phyloP scores from a whole-genome alignment of 345 rosid genomes.

The Boechera divaricarpa region DNA sequence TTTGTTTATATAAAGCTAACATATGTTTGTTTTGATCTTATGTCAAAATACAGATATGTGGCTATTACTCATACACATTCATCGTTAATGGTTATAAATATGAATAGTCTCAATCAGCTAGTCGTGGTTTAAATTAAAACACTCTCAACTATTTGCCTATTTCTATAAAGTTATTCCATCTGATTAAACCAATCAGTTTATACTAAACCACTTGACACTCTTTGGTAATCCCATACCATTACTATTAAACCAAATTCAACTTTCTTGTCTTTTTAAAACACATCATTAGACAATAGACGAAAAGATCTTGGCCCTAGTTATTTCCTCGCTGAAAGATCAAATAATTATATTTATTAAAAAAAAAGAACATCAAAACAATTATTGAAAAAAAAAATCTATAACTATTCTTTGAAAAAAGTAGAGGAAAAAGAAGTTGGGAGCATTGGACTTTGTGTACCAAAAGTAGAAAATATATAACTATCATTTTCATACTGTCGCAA shows the following conservation, averaged over 20 bases:
- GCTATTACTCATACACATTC: too few relatives aligned
- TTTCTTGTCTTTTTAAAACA: neutral
- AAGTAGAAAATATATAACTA: slow-evolving; percentile 23
- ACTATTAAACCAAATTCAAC: slow-evolving; percentile 1
- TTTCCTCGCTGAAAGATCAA: neutral
- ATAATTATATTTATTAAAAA: too few relatives aligned
- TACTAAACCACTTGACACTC: too few relatives aligned
- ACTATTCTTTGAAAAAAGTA: neutral
- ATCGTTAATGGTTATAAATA: too few relatives aligned
- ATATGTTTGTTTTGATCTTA: neutral
- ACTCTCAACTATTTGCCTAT: too few relatives aligned
- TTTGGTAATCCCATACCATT: too few relatives aligned
- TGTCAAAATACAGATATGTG: neutral
- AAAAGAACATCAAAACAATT: too few relatives aligned
- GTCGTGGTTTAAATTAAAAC: too few relatives aligned
- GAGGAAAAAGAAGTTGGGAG: slow-evolving; percentile 26
- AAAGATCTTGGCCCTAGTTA: neutral
- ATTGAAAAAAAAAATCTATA: neutral
- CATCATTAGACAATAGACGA: neutral
- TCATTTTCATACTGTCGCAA: slow-evolving; percentile 21
- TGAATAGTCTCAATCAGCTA: too few relatives aligned
- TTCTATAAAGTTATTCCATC: too few relatives aligned
- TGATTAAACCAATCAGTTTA: too few relatives aligned
- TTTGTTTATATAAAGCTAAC: too few relatives aligned
- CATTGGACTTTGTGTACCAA: slow-evolving; percentile 30